Evolutionary conservation across 139 green algal species (phyloP).

Genomic region (Chlamydomonas applanata): DNA sequence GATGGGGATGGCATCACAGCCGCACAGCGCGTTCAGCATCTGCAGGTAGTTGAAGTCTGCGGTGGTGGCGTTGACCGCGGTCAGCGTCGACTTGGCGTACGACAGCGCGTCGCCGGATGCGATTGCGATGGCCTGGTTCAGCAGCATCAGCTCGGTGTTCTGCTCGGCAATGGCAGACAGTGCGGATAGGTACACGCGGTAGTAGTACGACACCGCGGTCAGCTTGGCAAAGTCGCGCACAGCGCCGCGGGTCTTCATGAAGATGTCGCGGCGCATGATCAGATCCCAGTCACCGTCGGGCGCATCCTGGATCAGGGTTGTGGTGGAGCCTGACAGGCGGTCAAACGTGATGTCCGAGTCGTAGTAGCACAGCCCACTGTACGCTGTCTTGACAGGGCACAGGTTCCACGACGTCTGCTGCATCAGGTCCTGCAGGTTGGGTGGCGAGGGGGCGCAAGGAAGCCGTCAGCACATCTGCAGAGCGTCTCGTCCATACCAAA

Average conservation of each 20-base stretch:
- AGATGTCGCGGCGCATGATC: slow-evolving; percentile 64
- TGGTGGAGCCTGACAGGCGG: slow-evolving; percentile 31
- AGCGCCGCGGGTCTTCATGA: slow-evolving; percentile 71
- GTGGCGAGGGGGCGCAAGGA: not conserved
- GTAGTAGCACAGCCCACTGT: slow-evolving; percentile 69
- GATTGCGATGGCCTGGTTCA: slow-evolving; percentile 21
- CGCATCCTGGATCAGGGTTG: slow-evolving; percentile 53
- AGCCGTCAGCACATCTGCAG: not conserved
- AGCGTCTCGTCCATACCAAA: too few relatives aligned
- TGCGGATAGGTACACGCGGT: slow-evolving; percentile 41
- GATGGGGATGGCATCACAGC: not conserved
- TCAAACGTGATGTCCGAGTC: slow-evolving; percentile 63
- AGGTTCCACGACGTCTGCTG: slow-evolving; percentile 73
- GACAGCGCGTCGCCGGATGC: not conserved
- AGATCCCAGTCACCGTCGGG: slow-evolving; percentile 75
- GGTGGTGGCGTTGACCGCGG: not conserved
- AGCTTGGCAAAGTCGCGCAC: slow-evolving; percentile 42
- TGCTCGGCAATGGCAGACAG: slow-evolving; percentile 53
- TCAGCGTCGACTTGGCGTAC: not conserved
- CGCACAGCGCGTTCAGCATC: not conserved
- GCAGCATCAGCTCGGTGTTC: slow-evolving; percentile 43
- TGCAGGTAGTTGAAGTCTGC: slow-evolving; percentile 5
- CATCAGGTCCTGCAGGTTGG: slow-evolving; percentile 64
- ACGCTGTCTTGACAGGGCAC: slow-evolving; percentile 60
- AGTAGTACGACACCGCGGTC: slow-evolving; percentile 36